Conservation (phyloP, 495 filamentous ascomycete species). For the Trypethelium eluteriae region DNA sequence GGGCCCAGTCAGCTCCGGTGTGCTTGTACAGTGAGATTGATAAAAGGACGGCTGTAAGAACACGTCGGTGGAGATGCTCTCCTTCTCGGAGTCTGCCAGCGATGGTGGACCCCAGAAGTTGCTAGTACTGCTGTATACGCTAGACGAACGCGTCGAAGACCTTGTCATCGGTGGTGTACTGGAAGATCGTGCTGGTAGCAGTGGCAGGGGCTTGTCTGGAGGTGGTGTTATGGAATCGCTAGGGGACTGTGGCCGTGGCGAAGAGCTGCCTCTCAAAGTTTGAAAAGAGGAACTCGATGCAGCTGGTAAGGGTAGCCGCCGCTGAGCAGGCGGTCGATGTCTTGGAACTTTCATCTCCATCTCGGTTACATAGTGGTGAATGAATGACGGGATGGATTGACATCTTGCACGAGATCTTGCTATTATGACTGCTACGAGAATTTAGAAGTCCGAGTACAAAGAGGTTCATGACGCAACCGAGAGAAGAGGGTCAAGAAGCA, state of each 20-base stretch:
- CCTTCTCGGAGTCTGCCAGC: slow-evolving; percentile 14
- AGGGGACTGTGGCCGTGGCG: slow-evolving; percentile 9
- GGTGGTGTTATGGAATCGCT: background rate
- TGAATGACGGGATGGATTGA: background rate
- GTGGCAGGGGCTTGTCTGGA: slow-evolving; percentile 4
- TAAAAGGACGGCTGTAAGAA: slow-evolving; percentile 9
- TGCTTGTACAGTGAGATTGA: slow-evolving; percentile 21
- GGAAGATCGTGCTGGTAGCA: background rate
- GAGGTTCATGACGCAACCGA: slow-evolving; percentile 9
- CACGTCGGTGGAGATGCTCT: slow-evolving; percentile 11
- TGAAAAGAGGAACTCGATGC: slow-evolving; percentile 13
- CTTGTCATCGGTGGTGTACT: background rate
- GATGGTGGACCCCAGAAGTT: slow-evolving; percentile 15
- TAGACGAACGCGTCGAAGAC: slow-evolving; percentile 17
- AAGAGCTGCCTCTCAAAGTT: slow-evolving; percentile 4
- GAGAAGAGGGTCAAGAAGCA: background rate
- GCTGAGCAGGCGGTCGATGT: slow-evolving; percentile 16
- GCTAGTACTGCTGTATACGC: slow-evolving; percentile 24
- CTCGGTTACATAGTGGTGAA: background rate
- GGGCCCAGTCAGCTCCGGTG: slow-evolving; percentile 17
- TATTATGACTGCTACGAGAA: background rate
- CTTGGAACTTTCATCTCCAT: slow-evolving; percentile 1
- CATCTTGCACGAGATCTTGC: background rate
- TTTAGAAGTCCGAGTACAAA: background rate
- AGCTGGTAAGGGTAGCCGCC: slow-evolving; percentile 19